A percentile compares a stretch with the other conserved stretches of the same genome.
These are phyloP conservation scores for Intubia oerlemansii DNA, from an alignment of 2,329 filamentous ascomycete species.

Conservation along the genomic window DNA sequence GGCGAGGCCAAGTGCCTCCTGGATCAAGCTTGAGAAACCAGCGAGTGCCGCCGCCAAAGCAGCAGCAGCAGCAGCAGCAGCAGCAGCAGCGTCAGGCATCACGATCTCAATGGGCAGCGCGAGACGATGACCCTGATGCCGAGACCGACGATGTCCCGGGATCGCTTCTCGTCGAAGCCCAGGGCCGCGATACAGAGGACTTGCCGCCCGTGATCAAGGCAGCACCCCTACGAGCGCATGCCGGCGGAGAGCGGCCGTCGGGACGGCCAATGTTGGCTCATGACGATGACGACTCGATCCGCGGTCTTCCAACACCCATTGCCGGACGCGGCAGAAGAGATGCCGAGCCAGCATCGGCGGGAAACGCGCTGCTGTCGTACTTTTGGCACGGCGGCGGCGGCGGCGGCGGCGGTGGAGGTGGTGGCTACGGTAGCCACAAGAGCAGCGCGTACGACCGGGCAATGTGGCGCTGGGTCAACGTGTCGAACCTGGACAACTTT, in stretches of 20 bases:
- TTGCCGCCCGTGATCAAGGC: conserved; percentile 9
- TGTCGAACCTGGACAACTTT: conserved; percentile 74
- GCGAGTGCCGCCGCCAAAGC: not conserved
- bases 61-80: too few species aligned
- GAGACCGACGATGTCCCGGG: conserved; percentile 43
- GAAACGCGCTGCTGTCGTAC: conserved; percentile 7
- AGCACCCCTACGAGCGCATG: conserved; percentile 7
- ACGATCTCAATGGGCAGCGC: conserved; percentile 8
- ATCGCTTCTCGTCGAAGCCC: conserved; percentile 36
- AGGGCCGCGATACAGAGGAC: conserved; percentile 1
- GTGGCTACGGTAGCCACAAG: too few species aligned
- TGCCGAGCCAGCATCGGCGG: too few species aligned
- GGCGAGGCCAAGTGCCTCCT: not conserved
- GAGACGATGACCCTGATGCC: conserved; percentile 28
- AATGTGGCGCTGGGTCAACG: conserved; percentile 85
- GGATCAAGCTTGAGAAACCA: too few species aligned
- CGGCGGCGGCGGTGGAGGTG: too few species aligned
- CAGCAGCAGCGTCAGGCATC: not conserved
- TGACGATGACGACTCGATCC: too few species aligned
- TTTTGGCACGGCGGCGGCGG: too few species aligned
- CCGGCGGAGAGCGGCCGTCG: conserved; percentile 1
- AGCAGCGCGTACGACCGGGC: conserved; percentile 45
- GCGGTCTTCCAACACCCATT: too few species aligned
- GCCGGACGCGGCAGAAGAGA: too few species aligned
- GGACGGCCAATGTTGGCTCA: too few species aligned